Evolutionary conservation across 768 basidiomycete species (phyloP).

Genomic region (Tricholoma flavovirens): DNA sequence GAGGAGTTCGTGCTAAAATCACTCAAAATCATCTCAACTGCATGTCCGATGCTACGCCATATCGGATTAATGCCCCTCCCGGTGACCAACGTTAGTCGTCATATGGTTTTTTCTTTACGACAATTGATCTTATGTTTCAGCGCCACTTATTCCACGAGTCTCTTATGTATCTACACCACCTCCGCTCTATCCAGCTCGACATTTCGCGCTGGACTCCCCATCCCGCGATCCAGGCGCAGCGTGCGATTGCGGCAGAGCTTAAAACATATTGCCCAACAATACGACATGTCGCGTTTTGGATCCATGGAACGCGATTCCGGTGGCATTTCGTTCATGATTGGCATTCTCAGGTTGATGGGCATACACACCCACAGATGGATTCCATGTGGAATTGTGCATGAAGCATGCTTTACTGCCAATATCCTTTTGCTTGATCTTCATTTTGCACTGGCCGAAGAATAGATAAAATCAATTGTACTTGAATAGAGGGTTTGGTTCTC

Average conservation of each 20-base stretch:
- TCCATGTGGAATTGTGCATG: conserved; percentile 6
- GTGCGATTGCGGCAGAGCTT: conserved; percentile 27
- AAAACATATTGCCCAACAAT: conserved; percentile 25
- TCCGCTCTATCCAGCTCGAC: conserved; percentile 29
- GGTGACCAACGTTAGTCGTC: conserved; percentile 19
- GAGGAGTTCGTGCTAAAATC: conserved; percentile 18
- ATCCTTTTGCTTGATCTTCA: background rate
- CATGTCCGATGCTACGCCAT: conserved; percentile 22
- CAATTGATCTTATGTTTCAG: conserved; percentile 11
- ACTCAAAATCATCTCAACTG: conserved; percentile 16
- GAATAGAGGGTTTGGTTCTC: too few species aligned
- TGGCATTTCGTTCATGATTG: conserved; percentile 19
- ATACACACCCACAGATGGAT: conserved; percentile 9
- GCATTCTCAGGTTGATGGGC: conserved; percentile 6
- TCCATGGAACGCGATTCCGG: conserved; percentile 17
- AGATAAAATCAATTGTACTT: background rate
- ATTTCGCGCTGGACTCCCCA: conserved; percentile 24
- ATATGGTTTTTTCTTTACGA: background rate
- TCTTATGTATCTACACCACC: conserved; percentile 22
- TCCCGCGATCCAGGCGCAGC: conserved; percentile 20
- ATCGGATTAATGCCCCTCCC: conserved; percentile 27
- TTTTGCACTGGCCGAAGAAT: background rate
- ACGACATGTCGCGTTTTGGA: conserved; percentile 25
- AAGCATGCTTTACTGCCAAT: background rate
- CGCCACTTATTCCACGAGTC: conserved; percentile 22